Base-by-base conservation (phyloP, 371 early-diverging fungal genomes). In the Funneliformis caledonium region DNA sequence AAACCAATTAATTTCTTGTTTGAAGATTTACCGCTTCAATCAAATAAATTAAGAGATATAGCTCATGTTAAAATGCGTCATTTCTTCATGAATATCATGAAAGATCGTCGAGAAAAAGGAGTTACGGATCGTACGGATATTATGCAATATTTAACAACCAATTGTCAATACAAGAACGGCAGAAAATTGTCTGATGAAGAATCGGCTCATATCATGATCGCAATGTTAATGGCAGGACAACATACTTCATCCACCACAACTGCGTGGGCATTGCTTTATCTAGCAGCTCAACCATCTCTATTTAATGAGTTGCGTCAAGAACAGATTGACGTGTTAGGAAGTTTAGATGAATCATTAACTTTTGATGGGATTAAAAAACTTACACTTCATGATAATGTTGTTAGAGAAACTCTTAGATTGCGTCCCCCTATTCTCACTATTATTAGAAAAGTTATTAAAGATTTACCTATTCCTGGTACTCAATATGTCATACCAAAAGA, bases 161-260 rank as follows among this genome's bases (percentile, higher is more conserved):
- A 92, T 76, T 89, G 94, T 47, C 89, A 88, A 26, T 98, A 98
- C 90, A 96, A 96, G 88, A 92, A 94, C 82, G 98, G 98, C 56
- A 87, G 88, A 59, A 86, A 86, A 65, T 82, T 95, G 65, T 88
- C 93, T 42, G 97, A 98, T 81, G 85, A 89, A 59, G 96, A 96
- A 80, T 91, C 96, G 81, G 94, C 96, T 26, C 94, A 96, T 89
- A 92, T 98, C 91, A 93, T 97, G 94, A 98, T 97, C 88, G 98
- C 98, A 31, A 85, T 95, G 64, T 88, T 98, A 48, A 95, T 98
- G 91, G 99, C 96, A 64, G 99, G 99, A 22, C 98, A 98, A 86
- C 99, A 98, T 87, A 98, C 99, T 5, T 91, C 91, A 31, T 95
- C 97, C 14, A 96, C 99, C 33, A 97, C 98, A 26, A 89, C 93